These are phyloP conservation scores for Primulina tabacum DNA, from an alignment of 257 asterid species.

Conservation along the genomic window DNA sequence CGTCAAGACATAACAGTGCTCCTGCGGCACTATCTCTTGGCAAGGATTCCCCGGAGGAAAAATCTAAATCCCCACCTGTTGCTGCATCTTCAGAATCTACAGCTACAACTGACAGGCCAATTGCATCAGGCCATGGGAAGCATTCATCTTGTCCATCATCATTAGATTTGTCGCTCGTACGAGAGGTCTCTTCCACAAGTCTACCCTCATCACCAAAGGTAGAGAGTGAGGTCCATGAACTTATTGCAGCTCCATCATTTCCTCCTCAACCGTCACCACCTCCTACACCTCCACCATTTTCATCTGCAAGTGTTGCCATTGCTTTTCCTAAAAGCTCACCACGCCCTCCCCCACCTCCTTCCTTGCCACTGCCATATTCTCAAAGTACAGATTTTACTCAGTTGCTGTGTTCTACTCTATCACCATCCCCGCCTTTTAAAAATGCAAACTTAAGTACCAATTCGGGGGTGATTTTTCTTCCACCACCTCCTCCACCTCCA, in stretches of 20 bases:
- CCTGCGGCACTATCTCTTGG: constrained; percentile 62
- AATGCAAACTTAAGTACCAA: constrained; percentile 26
- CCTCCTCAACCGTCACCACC: constrained; percentile 27
- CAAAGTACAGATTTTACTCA: constrained; percentile 9
- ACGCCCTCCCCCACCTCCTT: constrained; percentile 39
- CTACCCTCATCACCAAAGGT: constrained; percentile 30
- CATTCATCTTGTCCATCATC: constrained; percentile 44
- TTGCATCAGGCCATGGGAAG: constrained; percentile 43
- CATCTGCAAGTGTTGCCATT: background rate
- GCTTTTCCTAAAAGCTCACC: background rate
- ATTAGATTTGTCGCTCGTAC: constrained; percentile 36
- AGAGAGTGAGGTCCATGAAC: constrained; percentile 37
- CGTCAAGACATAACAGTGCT: constrained; percentile 87
- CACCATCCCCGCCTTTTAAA: constrained; percentile 22
- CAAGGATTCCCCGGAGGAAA: constrained; percentile 62
- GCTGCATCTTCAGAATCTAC: constrained; percentile 51
- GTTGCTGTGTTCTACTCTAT: constrained; percentile 19
- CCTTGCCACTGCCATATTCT: constrained; percentile 28
- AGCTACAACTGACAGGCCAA: constrained; percentile 33
- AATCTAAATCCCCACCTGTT: constrained; percentile 46
- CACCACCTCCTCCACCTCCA: constrained; percentile 30
- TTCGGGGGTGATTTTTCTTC: constrained; percentile 12
- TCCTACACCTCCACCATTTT: constrained; percentile 22
- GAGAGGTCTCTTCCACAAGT: constrained; percentile 32
- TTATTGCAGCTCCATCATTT: constrained; percentile 29